Conservation (phyloP, 2,329 filamentous ascomycete genomes). For the Allantophomopsis lycopodina region DNA sequence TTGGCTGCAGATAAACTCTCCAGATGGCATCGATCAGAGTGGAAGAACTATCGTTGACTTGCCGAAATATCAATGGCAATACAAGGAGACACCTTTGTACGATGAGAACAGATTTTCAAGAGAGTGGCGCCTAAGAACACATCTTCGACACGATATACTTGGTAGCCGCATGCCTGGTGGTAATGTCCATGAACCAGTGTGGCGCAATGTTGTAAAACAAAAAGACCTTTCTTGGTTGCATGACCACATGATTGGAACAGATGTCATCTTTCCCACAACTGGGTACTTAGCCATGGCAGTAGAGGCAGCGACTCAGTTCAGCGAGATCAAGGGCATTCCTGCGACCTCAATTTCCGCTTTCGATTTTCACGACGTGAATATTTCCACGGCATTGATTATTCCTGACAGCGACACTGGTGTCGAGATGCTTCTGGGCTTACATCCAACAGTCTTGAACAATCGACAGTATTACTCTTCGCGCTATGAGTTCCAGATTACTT, state of each 20-base stretch:
- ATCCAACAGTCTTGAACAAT: no score
- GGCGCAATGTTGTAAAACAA: conserved; percentile 22
- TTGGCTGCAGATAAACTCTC: conserved; percentile 1
- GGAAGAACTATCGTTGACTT: conserved; percentile 18
- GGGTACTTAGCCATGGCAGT: conserved; percentile 15
- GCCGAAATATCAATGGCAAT: conserved; percentile 39
- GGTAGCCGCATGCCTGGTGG: background rate
- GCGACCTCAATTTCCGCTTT: no score
- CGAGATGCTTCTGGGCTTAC: no score
- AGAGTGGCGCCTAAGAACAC: background rate
- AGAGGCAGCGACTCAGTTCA: background rate
- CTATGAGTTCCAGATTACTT: no score
- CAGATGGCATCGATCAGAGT: conserved; percentile 7
- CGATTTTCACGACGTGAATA: no score
- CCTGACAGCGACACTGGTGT: no score
- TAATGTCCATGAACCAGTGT: conserved; percentile 13
- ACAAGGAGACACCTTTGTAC: conserved; percentile 12
- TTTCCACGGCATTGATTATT: no score
- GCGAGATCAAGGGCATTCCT: no score
- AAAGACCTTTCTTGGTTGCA: conserved; percentile 29
- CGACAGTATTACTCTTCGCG: no score
- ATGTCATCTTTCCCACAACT: conserved; percentile 31
- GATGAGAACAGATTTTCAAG: background rate
- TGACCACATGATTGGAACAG: conserved; percentile 31
- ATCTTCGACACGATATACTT: background rate